Percentiles rank a stretch among this genome's conserved stretches.
Evolutionary conservation across 2,329 filamentous ascomycete genomes (phyloP).

Genomic region (Elsinoe perseae): DNA sequence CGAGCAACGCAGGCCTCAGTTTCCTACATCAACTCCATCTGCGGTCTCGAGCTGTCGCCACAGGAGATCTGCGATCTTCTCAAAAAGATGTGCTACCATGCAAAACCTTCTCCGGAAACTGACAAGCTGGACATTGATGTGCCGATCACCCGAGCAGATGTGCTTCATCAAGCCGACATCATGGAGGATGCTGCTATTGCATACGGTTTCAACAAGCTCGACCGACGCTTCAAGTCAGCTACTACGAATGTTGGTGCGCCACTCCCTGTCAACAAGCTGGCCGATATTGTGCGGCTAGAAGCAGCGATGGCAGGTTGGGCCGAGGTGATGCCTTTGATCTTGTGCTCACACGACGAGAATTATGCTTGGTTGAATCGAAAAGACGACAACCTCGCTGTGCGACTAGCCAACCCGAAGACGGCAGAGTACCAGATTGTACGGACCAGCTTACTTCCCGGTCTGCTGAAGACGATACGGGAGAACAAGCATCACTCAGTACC

Average conservation of each 20-base stretch:
- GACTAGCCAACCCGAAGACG: conserved; percentile 87
- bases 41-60: conserved; percentile 68
- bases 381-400: conserved; percentile 75
- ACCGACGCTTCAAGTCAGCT: conserved; percentile 76
- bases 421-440: conserved; percentile 88
- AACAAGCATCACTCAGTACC: conserved; percentile 84
- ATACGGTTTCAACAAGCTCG: conserved; percentile 95
- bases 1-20: conserved; percentile 74
- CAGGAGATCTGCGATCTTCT: conserved; percentile 71
- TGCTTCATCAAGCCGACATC: conserved; percentile 92
- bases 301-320: conserved; percentile 91
- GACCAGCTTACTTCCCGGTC: conserved; percentile 74
- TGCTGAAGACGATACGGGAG: conserved; percentile 88
- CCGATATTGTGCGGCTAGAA: conserved; percentile 82
- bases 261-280: conserved; percentile 86
- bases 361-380: conserved; percentile 88
- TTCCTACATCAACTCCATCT: conserved; percentile 89
- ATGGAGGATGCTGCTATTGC: conserved; percentile 98
- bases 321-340: conserved; percentile 90
- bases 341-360: conserved; percentile 98
- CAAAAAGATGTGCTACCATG: conserved; percentile 81
- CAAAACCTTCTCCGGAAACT: conserved; percentile 62
- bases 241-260: conserved; percentile 80
- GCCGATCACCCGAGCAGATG: conserved; percentile 83
- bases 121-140: conserved; percentile 65